Conservation (phyloP, 805 yeast species). For the Jamesozyma piceae region DNA sequence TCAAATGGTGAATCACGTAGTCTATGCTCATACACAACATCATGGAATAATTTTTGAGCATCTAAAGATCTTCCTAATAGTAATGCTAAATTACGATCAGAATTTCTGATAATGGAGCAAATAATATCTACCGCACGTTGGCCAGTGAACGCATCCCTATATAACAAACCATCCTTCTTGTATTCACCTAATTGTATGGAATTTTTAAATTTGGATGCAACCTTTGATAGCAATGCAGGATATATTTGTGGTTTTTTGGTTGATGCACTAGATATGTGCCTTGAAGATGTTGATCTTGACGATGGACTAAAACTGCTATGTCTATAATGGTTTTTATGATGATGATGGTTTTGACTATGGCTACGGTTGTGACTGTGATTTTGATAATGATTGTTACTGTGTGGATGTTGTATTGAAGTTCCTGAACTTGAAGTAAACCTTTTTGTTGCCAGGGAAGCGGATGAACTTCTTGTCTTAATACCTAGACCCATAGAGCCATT, state of each 20-base stretch:
- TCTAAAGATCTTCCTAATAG: conserved; percentile 85
- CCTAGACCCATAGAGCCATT: conserved; percentile 27
- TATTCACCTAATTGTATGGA: conserved; percentile 63
- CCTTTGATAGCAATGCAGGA: conserved; percentile 82
- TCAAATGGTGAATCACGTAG: conserved; percentile 81
- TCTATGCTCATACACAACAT: conserved; percentile 90
- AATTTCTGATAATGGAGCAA: conserved; percentile 74
- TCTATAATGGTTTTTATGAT: conserved; percentile 3
- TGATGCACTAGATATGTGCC: conserved; percentile 38
- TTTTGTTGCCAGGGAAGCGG: conserved; percentile 31
- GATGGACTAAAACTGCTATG: conserved; percentile 9
- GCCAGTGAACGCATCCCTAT: conserved; percentile 90
- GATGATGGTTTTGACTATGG: conserved; percentile 3
- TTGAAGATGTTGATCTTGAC: conserved; percentile 37
- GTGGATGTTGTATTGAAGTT: conserved; percentile 8
- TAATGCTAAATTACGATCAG: conserved; percentile 83
- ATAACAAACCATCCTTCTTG: conserved; percentile 82
- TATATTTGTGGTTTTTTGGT: conserved; percentile 58
- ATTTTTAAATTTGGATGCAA: conserved; percentile 69
- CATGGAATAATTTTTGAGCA: conserved; percentile 90
- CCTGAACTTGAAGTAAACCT: conserved; percentile 32
- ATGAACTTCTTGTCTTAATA: conserved; percentile 38
- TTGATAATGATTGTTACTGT: conserved; percentile 8
- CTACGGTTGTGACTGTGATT: conserved; percentile 5
- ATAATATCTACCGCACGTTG: conserved; percentile 88